Percentiles rank a stretch among this genome's conserved stretches.
Evolutionary conservation across 1,284 basidiomycete species (phyloP).

Genomic region (Rugiboletus extremiorientalis): DNA sequence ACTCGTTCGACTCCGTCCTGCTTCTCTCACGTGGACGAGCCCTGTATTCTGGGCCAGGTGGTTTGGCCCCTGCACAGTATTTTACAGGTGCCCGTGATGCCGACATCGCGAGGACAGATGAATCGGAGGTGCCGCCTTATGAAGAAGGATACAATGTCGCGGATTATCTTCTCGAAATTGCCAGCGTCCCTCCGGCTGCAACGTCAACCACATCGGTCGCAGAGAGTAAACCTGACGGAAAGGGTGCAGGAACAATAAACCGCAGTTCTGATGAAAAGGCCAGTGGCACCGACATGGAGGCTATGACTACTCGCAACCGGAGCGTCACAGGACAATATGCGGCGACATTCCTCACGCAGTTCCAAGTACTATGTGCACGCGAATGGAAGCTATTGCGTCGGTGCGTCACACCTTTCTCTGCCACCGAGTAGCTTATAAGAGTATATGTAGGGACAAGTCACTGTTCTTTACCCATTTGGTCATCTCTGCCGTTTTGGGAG

Average conservation of each 20-base stretch:
- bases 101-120: constrained; percentile 36
- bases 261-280: constrained; percentile 16
- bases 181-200: constrained; percentile 59
- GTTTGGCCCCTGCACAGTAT: constrained; percentile 61
- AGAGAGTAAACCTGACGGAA: constrained; percentile 17
- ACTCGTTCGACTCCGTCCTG: constrained; percentile 79
- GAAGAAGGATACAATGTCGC: constrained; percentile 84
- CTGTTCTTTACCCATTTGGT: constrained; percentile 77
- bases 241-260: constrained; percentile 5
- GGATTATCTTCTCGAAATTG: constrained; percentile 85
- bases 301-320: constrained; percentile 18
- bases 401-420: constrained; percentile 35
- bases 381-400: constrained; percentile 82
- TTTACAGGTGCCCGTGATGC: constrained; percentile 49
- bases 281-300: constrained; percentile 18
- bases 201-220: constrained; percentile 29
- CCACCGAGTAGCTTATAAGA: neutral
- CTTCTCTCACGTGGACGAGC: constrained; percentile 76
- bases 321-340: constrained; percentile 40
- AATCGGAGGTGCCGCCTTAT: constrained; percentile 41
- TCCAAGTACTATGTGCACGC: constrained; percentile 74
- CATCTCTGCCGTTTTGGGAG: constrained; percentile 70
- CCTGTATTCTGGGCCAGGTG: constrained; percentile 80
- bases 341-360: constrained; percentile 83
- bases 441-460: constrained; percentile 64